Evolutionary conservation across 306 rosid genomes (phyloP).

Genomic region (Begonia loranthoides): DNA sequence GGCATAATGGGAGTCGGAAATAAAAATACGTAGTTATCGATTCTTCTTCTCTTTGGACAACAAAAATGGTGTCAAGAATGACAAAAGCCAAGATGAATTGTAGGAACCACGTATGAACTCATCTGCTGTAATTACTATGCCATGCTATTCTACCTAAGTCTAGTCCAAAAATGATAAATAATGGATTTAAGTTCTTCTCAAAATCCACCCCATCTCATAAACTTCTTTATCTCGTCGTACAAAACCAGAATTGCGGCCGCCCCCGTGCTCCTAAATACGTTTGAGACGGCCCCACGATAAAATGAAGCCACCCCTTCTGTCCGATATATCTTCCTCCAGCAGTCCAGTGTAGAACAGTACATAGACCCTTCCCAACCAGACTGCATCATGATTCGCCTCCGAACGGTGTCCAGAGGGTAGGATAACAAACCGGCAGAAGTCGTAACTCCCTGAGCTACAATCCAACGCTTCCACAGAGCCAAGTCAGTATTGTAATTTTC

Average conservation of each 20-base stretch:
- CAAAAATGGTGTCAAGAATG: no score
- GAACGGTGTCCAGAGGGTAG: slow-evolving; percentile 80
- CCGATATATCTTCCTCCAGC: slow-evolving; percentile 77
- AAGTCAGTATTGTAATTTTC: slow-evolving; percentile 35
- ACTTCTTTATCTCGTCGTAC: slow-evolving; percentile 84
- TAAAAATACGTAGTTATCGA: no score
- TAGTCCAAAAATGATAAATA: neutral
- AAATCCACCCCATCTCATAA: slow-evolving; percentile 51
- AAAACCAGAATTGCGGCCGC: slow-evolving; percentile 90
- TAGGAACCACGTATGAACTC: no score
- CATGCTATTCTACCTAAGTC: no score
- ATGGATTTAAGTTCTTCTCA: neutral
- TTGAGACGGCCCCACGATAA: slow-evolving; percentile 76
- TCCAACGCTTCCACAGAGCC: slow-evolving; percentile 75
- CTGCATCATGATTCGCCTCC: slow-evolving; percentile 99
- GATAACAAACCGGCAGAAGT: slow-evolving; percentile 84
- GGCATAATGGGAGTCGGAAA: no score
- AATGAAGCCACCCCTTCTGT: slow-evolving; percentile 70
- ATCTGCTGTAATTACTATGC: no score
- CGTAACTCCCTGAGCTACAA: slow-evolving; percentile 84
- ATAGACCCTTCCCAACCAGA: slow-evolving; percentile 64
- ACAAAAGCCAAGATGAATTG: no score
- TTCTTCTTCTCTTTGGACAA: no score
- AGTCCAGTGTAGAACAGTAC: slow-evolving; percentile 56
- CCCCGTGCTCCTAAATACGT: slow-evolving; percentile 79